phyloP scores from a whole-genome alignment of 2,329 filamentous ascomycete species.

The Xylaria sp. region DNA sequence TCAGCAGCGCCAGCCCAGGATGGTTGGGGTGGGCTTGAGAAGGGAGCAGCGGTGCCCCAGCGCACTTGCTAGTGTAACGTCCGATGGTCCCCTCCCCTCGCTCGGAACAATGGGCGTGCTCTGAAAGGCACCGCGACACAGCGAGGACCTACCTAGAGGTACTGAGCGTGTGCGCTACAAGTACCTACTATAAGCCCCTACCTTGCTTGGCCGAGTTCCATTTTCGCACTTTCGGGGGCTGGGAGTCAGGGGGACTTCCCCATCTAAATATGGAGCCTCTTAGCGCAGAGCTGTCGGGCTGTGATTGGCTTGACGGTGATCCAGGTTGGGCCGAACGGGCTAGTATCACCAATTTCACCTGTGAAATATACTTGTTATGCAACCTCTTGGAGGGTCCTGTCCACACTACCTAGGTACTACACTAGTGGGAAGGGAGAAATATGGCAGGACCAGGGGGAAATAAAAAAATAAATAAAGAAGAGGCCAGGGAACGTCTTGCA shows the following conservation, averaged over 20 bases:
- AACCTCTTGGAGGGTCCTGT: conserved; percentile 12
- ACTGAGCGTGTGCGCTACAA: neutral
- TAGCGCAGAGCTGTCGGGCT: neutral
- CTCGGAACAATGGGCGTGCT: conserved; percentile 11
- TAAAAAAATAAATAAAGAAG: neutral
- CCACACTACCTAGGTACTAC: no score
- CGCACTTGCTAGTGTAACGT: conserved; percentile 16
- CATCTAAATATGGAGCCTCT: conserved; percentile 29
- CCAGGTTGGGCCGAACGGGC: conserved; percentile 11
- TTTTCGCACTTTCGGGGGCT: conserved; percentile 31
- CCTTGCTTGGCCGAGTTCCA: conserved; percentile 16
- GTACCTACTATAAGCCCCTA: conserved; percentile 5
- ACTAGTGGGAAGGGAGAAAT: neutral
- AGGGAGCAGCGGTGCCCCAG: conserved; percentile 18
- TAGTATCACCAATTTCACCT: conserved; percentile 19
- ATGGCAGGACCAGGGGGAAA: conserved; percentile 1
- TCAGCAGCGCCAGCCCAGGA: conserved; percentile 24
- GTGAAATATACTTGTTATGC: conserved; percentile 5
- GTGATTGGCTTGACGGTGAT: conserved; percentile 29
- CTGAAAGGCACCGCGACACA: conserved; percentile 11
- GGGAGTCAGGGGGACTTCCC: conserved; percentile 36
- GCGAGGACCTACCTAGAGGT: neutral
- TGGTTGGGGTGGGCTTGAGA: conserved; percentile 18
- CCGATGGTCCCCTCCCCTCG: neutral
- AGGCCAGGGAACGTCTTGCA: conserved; percentile 16